Evolutionary conservation across 805 yeast genomes (phyloP).

Genomic region (Pichia thaimueangensis): DNA sequence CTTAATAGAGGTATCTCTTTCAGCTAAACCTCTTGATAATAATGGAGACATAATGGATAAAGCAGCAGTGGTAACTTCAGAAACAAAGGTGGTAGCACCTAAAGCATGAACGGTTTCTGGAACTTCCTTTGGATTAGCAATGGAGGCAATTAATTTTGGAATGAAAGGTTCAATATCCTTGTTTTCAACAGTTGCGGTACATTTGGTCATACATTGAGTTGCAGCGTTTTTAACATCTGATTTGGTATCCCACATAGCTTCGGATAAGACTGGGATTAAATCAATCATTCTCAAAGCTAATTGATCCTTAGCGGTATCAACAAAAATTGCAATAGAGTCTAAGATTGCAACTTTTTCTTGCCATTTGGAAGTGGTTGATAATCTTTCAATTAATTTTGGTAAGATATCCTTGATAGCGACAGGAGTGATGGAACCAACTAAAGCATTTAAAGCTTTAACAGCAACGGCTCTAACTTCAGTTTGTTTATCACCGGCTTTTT

Average conservation of each 20-base stretch:
- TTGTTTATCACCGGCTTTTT: conserved; percentile 88
- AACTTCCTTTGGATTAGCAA: conserved; percentile 93
- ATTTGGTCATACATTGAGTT: conserved; percentile 88
- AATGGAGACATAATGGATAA: conserved; percentile 99
- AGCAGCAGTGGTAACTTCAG: conserved; percentile 99
- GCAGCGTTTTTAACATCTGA: conserved; percentile 96
- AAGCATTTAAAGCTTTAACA: conserved; percentile 64
- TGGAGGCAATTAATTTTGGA: conserved; percentile 95
- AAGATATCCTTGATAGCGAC: conserved; percentile 84
- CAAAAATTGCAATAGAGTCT: conserved; percentile 78
- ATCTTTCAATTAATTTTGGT: conserved; percentile 68
- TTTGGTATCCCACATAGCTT: conserved; percentile 99
- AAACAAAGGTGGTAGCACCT: conserved; percentile 99
- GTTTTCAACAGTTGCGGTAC: conserved; percentile 97
- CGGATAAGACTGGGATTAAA: conserved; percentile 96
- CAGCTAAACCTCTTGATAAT: conserved; percentile 98
- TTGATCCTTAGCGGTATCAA: conserved; percentile 92
- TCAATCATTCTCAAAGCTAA: conserved; percentile 99
- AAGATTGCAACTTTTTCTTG: conserved; percentile 92
- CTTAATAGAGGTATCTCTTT: conserved; percentile 99
- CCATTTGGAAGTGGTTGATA: conserved; percentile 84
- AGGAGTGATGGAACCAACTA: conserved; percentile 83
- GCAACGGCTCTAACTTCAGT: conserved; percentile 70
- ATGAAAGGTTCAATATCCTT: conserved; percentile 99
- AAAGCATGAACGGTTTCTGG: conserved; percentile 98